These are phyloP conservation scores for Dioszegia hungarica DNA, from an alignment of 768 basidiomycete species.

Conservation along the genomic window DNA sequence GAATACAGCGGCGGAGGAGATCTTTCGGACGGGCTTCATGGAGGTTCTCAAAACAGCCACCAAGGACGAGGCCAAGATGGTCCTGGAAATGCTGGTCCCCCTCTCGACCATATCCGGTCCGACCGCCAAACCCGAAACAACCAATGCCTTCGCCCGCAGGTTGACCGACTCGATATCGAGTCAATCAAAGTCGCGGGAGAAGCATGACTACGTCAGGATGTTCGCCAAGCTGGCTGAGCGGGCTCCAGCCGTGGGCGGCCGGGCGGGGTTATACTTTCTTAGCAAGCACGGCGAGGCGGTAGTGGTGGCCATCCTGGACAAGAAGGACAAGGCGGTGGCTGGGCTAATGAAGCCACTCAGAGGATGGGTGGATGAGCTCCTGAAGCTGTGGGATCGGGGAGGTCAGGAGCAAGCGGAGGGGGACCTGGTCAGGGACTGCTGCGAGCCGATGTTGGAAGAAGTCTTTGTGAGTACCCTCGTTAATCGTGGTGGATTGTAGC, in stretches of 20 bases:
- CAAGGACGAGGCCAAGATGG: slow-evolving; percentile 8
- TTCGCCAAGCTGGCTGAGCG: slow-evolving; percentile 17
- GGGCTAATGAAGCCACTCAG: slow-evolving; percentile 13
- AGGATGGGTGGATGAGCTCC: slow-evolving; percentile 8
- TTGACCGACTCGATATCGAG: slow-evolving; percentile 16
- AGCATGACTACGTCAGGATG: slow-evolving; percentile 6
- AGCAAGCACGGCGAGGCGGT: slow-evolving; percentile 17
- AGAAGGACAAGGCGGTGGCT: slow-evolving; percentile 6
- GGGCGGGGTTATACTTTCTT: slow-evolving; percentile 16
- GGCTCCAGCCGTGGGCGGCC: no score
- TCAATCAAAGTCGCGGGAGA: no score
- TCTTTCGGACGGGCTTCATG: slow-evolving; percentile 28
- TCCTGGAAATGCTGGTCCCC: slow-evolving; percentile 19
- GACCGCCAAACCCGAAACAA: slow-evolving; percentile 11
- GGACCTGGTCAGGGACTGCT: slow-evolving; percentile 1
- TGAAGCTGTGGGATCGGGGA: slow-evolving; percentile 7
- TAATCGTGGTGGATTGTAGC: not conserved
- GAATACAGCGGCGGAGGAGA: slow-evolving; percentile 15
- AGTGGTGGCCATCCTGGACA: slow-evolving; percentile 5
- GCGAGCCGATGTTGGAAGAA: not conserved
- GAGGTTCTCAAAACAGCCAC: slow-evolving; percentile 8
- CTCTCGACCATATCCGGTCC: slow-evolving; percentile 23
- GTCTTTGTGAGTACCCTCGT: slow-evolving; percentile 10
- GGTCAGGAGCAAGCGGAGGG: slow-evolving; percentile 5
- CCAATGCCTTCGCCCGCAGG: slow-evolving; percentile 4